Evolutionary conservation across 2,329 filamentous ascomycete genomes (phyloP), one percentile per base, ranked within the genome.

Genomic region (Aspergillus ustus): DNA sequence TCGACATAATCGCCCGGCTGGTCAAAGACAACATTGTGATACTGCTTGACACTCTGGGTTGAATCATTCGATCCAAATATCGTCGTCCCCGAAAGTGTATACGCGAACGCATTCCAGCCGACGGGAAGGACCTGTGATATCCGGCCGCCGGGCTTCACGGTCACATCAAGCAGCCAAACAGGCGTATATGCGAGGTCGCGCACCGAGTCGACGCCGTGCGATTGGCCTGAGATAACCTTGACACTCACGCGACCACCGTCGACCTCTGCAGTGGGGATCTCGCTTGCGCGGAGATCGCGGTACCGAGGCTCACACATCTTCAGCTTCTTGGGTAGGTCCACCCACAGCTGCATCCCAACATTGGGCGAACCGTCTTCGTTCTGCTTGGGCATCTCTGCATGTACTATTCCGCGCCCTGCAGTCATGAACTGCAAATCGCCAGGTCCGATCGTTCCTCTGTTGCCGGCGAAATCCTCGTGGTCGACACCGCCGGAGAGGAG

Each of bases 361-460:
- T 93, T 97, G 62, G 89, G 82, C 60, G 83, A 86, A 54, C 91
- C 91, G 74, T 95, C 91, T 0, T 83, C 75, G 73, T 92, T 92
- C 72, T 91, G 87, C 58, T 87, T 85, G 9, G 94, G 94, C 93
- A 98, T 97, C 79, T 98, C 94, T 43, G 93, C 92, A 77, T 98
- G 95, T 77, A 97, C 91, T 70, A 98, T 96, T 46, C 94, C 94
- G 20, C 85, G 83, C 4, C 94, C 94, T 1, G 94, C 94, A 0
- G 94, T 97, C 95, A 98, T 98, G 83, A 98, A 98, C 75, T 98
- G 94, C 52, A 98, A 80, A 74, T 97, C 94, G n/a, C 94, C 94
- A 0, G 90, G 80, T 63, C 89, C 84, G 68, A 98, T 92, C 3
- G 91, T 95, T 61, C 94, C 95, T 53, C 85, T 85, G 80, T 95